Conservation (phyloP, 495 filamentous ascomycete species). For the Oidiodendron maius region DNA sequence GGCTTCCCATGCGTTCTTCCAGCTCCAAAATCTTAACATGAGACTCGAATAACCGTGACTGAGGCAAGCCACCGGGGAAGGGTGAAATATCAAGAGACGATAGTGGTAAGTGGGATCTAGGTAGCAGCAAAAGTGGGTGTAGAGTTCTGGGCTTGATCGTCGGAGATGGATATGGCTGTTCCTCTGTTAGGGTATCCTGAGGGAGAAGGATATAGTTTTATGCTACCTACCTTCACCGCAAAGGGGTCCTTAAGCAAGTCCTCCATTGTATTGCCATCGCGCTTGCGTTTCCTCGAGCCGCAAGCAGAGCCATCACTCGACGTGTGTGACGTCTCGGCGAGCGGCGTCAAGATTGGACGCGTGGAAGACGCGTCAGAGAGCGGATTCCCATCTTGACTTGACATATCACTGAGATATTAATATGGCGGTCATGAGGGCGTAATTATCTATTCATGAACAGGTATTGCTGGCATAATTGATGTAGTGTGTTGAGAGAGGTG, state of each 20-base stretch:
- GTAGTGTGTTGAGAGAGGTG: no score
- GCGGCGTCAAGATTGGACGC: conserved; percentile 26
- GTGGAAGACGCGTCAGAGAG: conserved; percentile 19
- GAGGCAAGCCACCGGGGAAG: conserved; percentile 42
- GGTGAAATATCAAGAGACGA: conserved; percentile 53
- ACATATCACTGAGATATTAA: conserved; percentile 24
- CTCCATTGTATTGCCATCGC: conserved; percentile 31
- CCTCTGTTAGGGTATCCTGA: conserved; percentile 15
- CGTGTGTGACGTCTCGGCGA: conserved; percentile 24
- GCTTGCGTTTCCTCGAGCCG: conserved; percentile 19
- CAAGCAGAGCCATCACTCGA: conserved; percentile 8
- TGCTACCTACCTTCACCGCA: conserved; percentile 35
- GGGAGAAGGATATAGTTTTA: neutral
- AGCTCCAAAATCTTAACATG: conserved; percentile 57
- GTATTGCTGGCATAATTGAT: neutral
- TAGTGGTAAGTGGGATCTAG: conserved; percentile 53
- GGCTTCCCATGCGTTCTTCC: conserved; percentile 42
- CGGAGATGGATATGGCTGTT: conserved; percentile 52
- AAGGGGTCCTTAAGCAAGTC: conserved; percentile 41
- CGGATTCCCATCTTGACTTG: conserved; percentile 11
- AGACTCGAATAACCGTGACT: conserved; percentile 50
- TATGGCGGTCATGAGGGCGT: conserved; percentile 14
- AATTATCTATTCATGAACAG: conserved; percentile 5
- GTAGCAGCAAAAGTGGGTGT: conserved; percentile 53
- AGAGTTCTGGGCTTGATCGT: conserved; percentile 53